phyloP scores from a whole-genome alignment of 1,284 basidiomycete genomes.

The Amylostereum chailletii region DNA sequence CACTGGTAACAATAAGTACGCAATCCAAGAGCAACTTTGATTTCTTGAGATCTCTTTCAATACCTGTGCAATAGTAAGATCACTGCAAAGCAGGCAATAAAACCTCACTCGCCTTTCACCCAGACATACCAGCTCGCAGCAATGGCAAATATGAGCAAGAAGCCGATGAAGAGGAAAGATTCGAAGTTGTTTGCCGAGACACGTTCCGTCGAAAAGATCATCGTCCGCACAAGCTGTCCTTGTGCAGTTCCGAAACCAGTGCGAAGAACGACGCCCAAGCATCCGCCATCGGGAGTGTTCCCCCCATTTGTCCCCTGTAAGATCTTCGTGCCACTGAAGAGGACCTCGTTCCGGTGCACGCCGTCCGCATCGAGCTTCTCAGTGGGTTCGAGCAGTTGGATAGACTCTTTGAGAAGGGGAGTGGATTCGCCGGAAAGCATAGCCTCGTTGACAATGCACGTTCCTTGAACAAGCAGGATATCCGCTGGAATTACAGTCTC shows the following conservation, averaged over 20 bases:
- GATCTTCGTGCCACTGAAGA: constrained; percentile 93
- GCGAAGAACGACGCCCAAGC: constrained; percentile 83
- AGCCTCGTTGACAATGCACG: constrained; percentile 93
- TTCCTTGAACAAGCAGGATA: constrained; percentile 80
- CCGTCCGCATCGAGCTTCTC: constrained; percentile 82
- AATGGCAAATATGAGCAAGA: constrained; percentile 92
- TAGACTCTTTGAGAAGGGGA: constrained; percentile 87
- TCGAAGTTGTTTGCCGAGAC: constrained; percentile 92
- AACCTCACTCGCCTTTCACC: constrained; percentile 62
- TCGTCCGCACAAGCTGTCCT: constrained; percentile 91
- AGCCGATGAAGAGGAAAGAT: constrained; percentile 92
- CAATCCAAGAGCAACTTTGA: constrained; percentile 90
- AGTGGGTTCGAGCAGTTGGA: constrained; percentile 70
- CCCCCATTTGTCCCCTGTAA: constrained; percentile 68
- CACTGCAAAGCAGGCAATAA: constrained; percentile 1
- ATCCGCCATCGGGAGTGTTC: constrained; percentile 81
- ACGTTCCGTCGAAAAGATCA: constrained; percentile 95
- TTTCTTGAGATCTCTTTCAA: constrained; percentile 86
- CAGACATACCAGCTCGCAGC: constrained; percentile 95
- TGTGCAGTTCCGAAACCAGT: constrained; percentile 97
- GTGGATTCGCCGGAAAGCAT: constrained; percentile 98
- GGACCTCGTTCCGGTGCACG: constrained; percentile 77
- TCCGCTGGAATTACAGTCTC: constrained; percentile 90
- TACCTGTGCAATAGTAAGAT: constrained; percentile 39
- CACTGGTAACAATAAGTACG: constrained; percentile 89